These are phyloP conservation scores for Amesomyces nigricolor DNA, from an alignment of 2,329 filamentous ascomycete genomes.

Conservation along the genomic window DNA sequence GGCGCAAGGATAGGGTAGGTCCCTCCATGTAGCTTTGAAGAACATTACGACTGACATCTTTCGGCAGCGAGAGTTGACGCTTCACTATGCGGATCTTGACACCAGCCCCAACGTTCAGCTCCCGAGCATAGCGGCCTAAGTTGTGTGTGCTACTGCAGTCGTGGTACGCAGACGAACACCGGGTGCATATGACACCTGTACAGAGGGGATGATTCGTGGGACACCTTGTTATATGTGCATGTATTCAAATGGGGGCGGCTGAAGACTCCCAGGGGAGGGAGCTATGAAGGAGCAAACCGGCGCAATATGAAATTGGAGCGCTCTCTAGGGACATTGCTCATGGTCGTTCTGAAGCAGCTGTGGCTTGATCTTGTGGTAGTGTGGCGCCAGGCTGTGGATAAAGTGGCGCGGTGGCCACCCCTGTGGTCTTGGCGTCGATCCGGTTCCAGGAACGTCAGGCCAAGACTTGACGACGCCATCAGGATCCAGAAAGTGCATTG, in stretches of 20 bases:
- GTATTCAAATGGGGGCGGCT: not conserved
- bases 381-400: not conserved
- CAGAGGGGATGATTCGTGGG: not conserved
- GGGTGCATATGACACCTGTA: not conserved
- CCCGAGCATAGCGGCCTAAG: constrained; percentile 14
- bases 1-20: constrained; percentile 56
- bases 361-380: not conserved
- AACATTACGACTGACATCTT: constrained; percentile 21
- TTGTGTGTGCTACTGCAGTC: not conserved
- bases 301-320: not conserved
- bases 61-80: constrained; percentile 51
- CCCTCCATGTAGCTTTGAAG: not conserved
- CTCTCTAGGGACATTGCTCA: not conserved
- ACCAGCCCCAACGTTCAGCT: constrained; percentile 12
- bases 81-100: constrained; percentile 56
- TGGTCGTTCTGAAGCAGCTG: not conserved
- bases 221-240: constrained; percentile 3
- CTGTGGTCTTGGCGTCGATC: constrained; percentile 1
- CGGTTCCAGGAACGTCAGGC: not conserved
- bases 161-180: not conserved
- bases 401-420: not conserved
- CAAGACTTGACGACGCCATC: not conserved
- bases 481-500: not conserved
- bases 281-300: constrained; percentile 2
- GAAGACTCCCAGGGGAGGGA: not conserved